These are phyloP conservation scores for Ajuga reptans DNA, from an alignment of 305 asterid genomes.

Conservation along the genomic window DNA sequence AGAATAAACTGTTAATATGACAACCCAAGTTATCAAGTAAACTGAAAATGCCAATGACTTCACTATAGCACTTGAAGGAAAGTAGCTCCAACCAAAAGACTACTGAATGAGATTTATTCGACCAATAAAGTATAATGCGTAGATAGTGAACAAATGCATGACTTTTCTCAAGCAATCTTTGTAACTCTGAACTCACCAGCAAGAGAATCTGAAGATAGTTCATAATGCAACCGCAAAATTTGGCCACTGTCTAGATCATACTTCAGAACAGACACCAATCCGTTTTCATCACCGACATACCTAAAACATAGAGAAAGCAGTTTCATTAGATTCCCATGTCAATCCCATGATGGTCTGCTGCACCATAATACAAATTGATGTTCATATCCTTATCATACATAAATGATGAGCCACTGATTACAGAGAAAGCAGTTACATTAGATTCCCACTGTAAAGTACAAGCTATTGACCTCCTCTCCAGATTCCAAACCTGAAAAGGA, in stretches of 20 bases:
- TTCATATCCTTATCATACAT: slow-evolving; percentile 49
- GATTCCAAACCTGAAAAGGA: slow-evolving; percentile 71
- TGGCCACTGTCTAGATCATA: slow-evolving; percentile 43
- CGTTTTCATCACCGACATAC: slow-evolving; percentile 85
- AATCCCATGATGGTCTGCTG: slow-evolving; percentile 15
- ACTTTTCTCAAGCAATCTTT: neutral
- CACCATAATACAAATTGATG: slow-evolving; percentile 20
- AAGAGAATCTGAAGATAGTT: slow-evolving; percentile 53
- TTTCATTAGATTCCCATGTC: too few relatives aligned
- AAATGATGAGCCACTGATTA: slow-evolving; percentile 67
- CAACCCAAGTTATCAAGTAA: neutral
- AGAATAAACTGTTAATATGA: neutral
- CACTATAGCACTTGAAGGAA: neutral
- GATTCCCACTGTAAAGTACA: slow-evolving; percentile 75
- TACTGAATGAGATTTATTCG: neutral
- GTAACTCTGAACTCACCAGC: slow-evolving; percentile 39
- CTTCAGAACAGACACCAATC: slow-evolving; percentile 65
- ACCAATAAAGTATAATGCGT: neutral
- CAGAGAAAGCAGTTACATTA: slow-evolving; percentile 78
- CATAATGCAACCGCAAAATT: slow-evolving; percentile 58
- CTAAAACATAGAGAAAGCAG: slow-evolving; percentile 35
- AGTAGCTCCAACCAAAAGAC: neutral
- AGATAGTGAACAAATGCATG: slow-evolving; percentile 3
- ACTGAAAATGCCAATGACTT: neutral
- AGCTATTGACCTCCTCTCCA: slow-evolving; percentile 57